Percentiles rank a stretch among this genome's conserved stretches.
phyloP scores from a whole-genome alignment of 2,329 filamentous ascomycete species.

The Fusarium anthophilum region DNA sequence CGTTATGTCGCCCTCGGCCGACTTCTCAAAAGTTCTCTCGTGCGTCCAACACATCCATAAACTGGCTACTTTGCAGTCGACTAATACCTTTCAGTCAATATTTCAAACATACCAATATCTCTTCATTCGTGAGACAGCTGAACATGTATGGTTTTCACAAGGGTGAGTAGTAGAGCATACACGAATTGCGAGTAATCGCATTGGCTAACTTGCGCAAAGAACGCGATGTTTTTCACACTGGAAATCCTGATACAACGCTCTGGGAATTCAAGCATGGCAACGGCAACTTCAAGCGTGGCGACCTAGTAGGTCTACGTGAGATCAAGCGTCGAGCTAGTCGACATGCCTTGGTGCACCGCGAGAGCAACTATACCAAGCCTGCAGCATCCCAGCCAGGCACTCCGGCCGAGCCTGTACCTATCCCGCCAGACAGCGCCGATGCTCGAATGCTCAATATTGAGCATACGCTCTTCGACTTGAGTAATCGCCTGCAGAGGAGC shows the following conservation, averaged over 20 bases:
- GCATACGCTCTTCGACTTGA: conserved; percentile 83
- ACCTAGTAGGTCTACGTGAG: conserved; percentile 88
- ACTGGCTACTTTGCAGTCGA: background rate
- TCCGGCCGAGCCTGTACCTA: conserved; percentile 81
- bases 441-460: conserved; percentile 79
- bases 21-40: conserved; percentile 98
- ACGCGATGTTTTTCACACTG: conserved; percentile 97
- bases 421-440: conserved; percentile 78
- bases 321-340: conserved; percentile 95
- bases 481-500: conserved; percentile 77
- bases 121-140: conserved; percentile 94
- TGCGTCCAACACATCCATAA: conserved; percentile 61
- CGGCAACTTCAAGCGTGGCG: conserved; percentile 95
- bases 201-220: conserved; percentile 62
- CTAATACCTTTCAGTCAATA: conserved; percentile 76
- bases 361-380: conserved; percentile 83
- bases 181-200: background rate
- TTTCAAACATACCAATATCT: conserved; percentile 99
- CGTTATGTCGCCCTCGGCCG: conserved; percentile 96
- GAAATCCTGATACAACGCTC: conserved; percentile 88
- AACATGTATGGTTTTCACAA: conserved; percentile 99
- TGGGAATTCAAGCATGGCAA: conserved; percentile 99
- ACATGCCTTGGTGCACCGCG: conserved; percentile 91
- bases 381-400: conserved; percentile 81
- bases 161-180: conserved; percentile 64